Evolutionary conservation across 2,329 filamentous ascomycete species (phyloP), one percentile per base, ranked within the genome.

Genomic region (Diaporthe citriasiana): DNA sequence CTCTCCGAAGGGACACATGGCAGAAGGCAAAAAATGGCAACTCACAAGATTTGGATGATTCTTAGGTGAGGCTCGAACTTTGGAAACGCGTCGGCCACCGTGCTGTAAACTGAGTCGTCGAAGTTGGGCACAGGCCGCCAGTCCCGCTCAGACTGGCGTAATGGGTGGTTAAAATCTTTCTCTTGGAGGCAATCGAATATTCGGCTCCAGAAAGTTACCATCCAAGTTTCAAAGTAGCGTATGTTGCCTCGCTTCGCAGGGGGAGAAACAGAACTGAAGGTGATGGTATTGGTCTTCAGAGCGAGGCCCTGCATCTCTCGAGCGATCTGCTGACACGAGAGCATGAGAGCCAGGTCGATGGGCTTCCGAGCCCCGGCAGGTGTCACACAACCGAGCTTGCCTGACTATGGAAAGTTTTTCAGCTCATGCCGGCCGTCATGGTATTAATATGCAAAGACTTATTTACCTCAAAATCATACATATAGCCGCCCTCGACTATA

Each of bases 71-170:
- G 56, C 35, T 42, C 38, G 6, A 60, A 60, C 7, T 60, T 60
- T 9, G 56, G 56, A 27, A 60, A 60, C 15, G 12, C 35, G 7
- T 60, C 56, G 19, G 56, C 38, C 12, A 60, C 35, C 4, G 1
- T 42, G 35, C 56, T 22, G 35, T 25, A 60, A 10, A 60, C 33
- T 42, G 56, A 60, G 27, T 60, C 35, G 15, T 60, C 56, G 27
- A 60, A 60, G 15, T 60, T 60, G n/a, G 56, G n/a, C 25, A 60
- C 56, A 42, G 35, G 35, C 56, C 56, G 42, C 56, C 56, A 60
- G 7, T 60, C 56, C 15, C 0, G 2, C 10, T 10, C 1, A 15
- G n/a, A 10, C 56, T 25, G 38, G 35, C 35, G n/a, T 42, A 25
- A 60, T 25, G 56, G 56, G 56, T 60, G 12, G 35, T 27, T 12